Evolutionary conservation across 495 filamentous ascomycete genomes (phyloP).

Genomic region (Margaritispora aquatica): DNA sequence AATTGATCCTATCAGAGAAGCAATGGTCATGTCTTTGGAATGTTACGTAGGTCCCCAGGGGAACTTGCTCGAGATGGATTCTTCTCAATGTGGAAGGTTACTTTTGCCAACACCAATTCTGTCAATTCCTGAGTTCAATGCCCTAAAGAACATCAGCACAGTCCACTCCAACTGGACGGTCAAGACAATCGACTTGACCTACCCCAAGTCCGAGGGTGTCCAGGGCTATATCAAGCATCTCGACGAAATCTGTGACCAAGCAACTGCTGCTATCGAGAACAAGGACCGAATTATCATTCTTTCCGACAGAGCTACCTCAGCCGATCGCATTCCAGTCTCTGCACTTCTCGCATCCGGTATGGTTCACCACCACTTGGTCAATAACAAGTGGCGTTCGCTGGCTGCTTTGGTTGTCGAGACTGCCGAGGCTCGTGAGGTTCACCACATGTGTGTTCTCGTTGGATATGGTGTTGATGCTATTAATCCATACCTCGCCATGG

Average conservation of each 20-base stretch:
- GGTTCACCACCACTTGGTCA: constrained; percentile 95
- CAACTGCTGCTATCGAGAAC: constrained; percentile 77
- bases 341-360: constrained; percentile 86
- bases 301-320: constrained; percentile 82
- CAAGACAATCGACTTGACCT: constrained; percentile 92
- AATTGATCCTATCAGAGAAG: constrained; percentile 97
- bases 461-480: constrained; percentile 96
- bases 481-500: constrained; percentile 95
- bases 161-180: constrained; percentile 83
- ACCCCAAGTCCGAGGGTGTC: constrained; percentile 81
- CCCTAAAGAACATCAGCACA: constrained; percentile 70
- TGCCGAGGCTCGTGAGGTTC: constrained; percentile 94
- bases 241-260: constrained; percentile 82
- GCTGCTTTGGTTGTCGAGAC: constrained; percentile 89
- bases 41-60: constrained; percentile 98
- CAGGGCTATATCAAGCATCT: constrained; percentile 84
- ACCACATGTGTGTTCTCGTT: constrained; percentile 96
- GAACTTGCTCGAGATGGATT: constrained; percentile 92
- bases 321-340: constrained; percentile 81
- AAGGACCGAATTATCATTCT: constrained; percentile 85
- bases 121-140: constrained; percentile 87
- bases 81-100: constrained; percentile 81
- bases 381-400: constrained; percentile 92
- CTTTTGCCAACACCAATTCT: constrained; percentile 88
- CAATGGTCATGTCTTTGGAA: constrained; percentile 97